These are phyloP conservation scores for Cajanus cajan DNA, from an alignment of 306 rosid species.

Conservation along the genomic window DNA sequence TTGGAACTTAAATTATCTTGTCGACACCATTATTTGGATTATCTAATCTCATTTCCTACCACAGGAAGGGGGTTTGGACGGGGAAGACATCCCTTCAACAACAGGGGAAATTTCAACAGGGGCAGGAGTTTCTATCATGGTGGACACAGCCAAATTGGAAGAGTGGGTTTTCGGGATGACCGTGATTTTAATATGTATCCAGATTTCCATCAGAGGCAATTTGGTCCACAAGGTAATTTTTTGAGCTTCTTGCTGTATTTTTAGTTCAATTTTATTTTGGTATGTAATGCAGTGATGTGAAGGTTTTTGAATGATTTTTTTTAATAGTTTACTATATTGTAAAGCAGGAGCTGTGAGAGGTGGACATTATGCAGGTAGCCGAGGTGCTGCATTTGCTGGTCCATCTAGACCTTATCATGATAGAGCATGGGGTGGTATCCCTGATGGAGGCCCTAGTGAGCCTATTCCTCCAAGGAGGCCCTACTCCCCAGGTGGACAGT, in stretches of 20 bases:
- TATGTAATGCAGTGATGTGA: slow-evolving; percentile 4
- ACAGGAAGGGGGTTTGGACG: slow-evolving; percentile 62
- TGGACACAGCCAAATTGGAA: slow-evolving; percentile 52
- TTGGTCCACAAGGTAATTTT: slow-evolving; percentile 47
- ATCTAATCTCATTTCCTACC: slow-evolving; percentile 1
- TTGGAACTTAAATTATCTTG: slow-evolving; percentile 14
- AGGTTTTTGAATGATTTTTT: neutral
- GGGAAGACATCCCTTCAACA: slow-evolving; percentile 41
- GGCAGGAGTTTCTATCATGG: slow-evolving; percentile 47
- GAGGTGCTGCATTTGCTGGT: slow-evolving; percentile 44
- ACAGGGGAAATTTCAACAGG: slow-evolving; percentile 46
- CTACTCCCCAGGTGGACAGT: slow-evolving; percentile 53
- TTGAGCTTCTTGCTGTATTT: slow-evolving; percentile 21
- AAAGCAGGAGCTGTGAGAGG: slow-evolving; percentile 59
- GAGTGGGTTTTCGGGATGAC: slow-evolving; percentile 43
- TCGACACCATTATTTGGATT: slow-evolving; percentile 8
- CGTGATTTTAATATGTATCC: slow-evolving; percentile 39
- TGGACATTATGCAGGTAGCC: slow-evolving; percentile 42
- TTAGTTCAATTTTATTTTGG: neutral
- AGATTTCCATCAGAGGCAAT: slow-evolving; percentile 57
- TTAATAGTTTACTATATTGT: slow-evolving; percentile 15
- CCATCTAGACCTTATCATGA: slow-evolving; percentile 54
- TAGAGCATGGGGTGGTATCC: slow-evolving; percentile 53
- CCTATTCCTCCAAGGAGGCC: slow-evolving; percentile 56
- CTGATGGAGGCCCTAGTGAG: slow-evolving; percentile 52